These are phyloP conservation scores for Haematococcus sp. DNA, from an alignment of 139 green algal species.

Conservation along the genomic window DNA sequence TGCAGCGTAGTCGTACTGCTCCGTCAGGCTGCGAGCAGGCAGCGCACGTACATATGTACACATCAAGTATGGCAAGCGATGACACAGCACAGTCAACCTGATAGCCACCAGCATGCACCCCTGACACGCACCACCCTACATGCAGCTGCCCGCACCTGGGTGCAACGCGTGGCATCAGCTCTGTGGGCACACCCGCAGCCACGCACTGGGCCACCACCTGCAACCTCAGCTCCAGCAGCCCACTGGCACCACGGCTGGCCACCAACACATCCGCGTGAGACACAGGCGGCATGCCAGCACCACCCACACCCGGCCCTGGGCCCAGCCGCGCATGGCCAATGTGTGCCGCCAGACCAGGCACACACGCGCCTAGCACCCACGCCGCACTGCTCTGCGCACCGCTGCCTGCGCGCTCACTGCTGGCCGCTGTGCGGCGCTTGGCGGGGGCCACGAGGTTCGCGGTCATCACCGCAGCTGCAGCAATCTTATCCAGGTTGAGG, in stretches of 20 bases:
- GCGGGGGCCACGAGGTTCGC: too few species aligned
- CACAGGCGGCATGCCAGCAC: background rate
- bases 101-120: too few species aligned
- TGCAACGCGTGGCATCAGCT: conserved; percentile 54
- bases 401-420: background rate
- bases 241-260: conserved; percentile 63
- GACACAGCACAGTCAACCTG: too few species aligned
- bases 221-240: conserved; percentile 56
- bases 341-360: too few species aligned
- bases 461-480: background rate
- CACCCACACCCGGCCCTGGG: too few species aligned
- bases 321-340: too few species aligned
- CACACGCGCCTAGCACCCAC: too few species aligned
- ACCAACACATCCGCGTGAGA: conserved; percentile 75
- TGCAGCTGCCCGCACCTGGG: conserved; percentile 51
- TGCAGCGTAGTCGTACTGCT: conserved; percentile 81
- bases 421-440: conserved; percentile 17
- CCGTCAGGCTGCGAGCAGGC: conserved; percentile 22
- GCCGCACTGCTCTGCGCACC: too few species aligned
- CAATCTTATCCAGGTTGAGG: conserved; percentile 63
- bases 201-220: conserved; percentile 61
- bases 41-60: too few species aligned
- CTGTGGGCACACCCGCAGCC: conserved; percentile 56
- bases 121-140: too few species aligned
- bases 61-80: too few species aligned